phyloP scores from a whole-genome alignment of 2,329 filamentous ascomycete species.

The Domatiomyces globalis region DNA sequence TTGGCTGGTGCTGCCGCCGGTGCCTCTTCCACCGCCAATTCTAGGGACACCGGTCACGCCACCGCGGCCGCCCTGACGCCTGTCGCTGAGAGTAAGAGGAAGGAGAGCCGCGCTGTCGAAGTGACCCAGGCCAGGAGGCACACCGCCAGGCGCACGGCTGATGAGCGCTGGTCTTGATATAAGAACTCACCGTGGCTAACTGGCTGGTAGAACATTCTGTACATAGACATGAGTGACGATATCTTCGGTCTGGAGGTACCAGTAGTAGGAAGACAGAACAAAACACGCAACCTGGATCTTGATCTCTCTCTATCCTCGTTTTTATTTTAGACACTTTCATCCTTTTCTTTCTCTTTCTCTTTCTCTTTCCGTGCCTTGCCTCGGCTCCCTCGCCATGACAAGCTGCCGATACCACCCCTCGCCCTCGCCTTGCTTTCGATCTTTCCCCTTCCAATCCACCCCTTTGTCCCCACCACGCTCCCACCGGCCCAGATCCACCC shows the following conservation, averaged over 20 bases:
- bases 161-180: conserved; percentile 8
- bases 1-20: conserved; percentile 8
- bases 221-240: too few relatives aligned
- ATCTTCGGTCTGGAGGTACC: too few relatives aligned
- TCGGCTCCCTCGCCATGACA: neutral
- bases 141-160: conserved; percentile 7
- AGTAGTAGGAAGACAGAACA: too few relatives aligned
- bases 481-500: conserved; percentile 7
- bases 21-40: neutral
- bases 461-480: conserved; percentile 5
- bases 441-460: conserved; percentile 3
- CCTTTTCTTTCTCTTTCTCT: too few relatives aligned
- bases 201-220: too few relatives aligned
- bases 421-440: neutral
- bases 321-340: too few relatives aligned
- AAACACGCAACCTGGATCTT: too few relatives aligned
- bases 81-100: conserved; percentile 8
- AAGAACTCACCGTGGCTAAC: neutral
- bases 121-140: conserved; percentile 11
- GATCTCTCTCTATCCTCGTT: too few relatives aligned
- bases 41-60: conserved; percentile 9
- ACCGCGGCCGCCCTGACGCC: conserved; percentile 11
- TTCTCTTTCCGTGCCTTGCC: neutral
- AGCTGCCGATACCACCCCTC: neutral
- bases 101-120: conserved; percentile 9